Evolutionary conservation across 106 monocot species (phyloP), one percentile per base, ranked within the genome.

Genomic region (Acorus gramineus): DNA sequence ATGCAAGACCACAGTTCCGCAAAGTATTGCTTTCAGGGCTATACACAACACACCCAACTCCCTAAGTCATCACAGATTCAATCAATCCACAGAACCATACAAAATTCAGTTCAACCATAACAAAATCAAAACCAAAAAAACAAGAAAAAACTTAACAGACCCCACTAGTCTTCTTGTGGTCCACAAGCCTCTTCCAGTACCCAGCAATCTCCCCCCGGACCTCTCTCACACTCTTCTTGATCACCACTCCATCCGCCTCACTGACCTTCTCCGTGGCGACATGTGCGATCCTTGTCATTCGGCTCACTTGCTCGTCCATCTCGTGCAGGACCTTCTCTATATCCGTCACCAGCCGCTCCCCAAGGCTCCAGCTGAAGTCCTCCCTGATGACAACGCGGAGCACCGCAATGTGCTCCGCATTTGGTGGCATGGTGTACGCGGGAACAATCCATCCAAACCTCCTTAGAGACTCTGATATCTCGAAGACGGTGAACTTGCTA

Each of bases 401-500:
- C 3, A 90, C 84, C 1, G 86, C 79, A 1, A 90, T 62, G 44
- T 88, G 80, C 63, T 89, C 52, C 0, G 89, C 93, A 51, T 90
- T 77, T 0, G 86, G 13, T 2, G 93, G 93, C 93, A 89, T 89
- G 0, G 89, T 86, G 79, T 94, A 94, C 0, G 93, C 93, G 3
- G 93, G 93, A n/a, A 94, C 68, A 44, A 89, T 86, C 86, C 89
- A 94, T 6, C 93, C 86, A 10, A 79, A 89, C 71, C 72, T 70
- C 63, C 93, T 73, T 42, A 89, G 60, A 56, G 51, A 75, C 14
- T 89, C 84, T 0, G 93, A 66, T 53, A 93, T 79, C 46, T 89
- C 74, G 42, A 89, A 94, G 4, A 84, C 86, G 0, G 75, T 81
- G 72, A 71, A 61, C 42, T 66, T 68, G 75, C 76, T 77, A 58